Percentiles rank a stretch among this genome's conserved stretches.
Evolutionary conservation across 139 green algal genomes (phyloP).

Genomic region (Volvox reticuliferus): DNA sequence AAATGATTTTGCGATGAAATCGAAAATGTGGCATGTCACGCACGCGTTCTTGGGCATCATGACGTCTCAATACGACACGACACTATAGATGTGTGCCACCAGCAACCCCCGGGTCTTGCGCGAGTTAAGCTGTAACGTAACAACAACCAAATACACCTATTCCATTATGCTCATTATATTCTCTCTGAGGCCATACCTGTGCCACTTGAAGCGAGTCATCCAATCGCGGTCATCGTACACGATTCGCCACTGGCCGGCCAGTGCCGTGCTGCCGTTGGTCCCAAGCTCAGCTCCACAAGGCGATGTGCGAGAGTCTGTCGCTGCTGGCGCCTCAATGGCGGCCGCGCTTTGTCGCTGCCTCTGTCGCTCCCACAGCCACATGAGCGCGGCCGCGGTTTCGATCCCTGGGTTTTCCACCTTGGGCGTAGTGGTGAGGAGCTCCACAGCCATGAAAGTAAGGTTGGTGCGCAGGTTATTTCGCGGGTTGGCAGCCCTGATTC

Average conservation of each 20-base stretch:
- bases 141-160: too few species aligned
- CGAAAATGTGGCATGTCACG: too few species aligned
- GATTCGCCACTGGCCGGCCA: constrained; percentile 54
- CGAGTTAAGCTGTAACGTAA: too few species aligned
- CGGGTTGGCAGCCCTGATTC: constrained; percentile 71
- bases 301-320: background rate
- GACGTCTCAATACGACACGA: too few species aligned
- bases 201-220: constrained; percentile 76
- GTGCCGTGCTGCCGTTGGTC: background rate
- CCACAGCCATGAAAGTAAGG: constrained; percentile 82
- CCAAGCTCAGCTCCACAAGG: background rate
- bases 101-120: too few species aligned
- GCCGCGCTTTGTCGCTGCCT: background rate
- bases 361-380: background rate
- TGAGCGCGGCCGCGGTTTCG: background rate
- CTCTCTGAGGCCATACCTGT: background rate
- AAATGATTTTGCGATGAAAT: too few species aligned
- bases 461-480: constrained; percentile 81
- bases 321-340: background rate
- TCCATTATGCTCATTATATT: too few species aligned
- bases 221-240: constrained; percentile 79
- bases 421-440: constrained; percentile 12
- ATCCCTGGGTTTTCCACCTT: background rate
- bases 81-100: too few species aligned
- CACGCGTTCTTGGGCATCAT: too few species aligned